These are phyloP conservation scores for Thecaphora frezii DNA, from an alignment of 1,284 basidiomycete genomes.

Conservation along the genomic window DNA sequence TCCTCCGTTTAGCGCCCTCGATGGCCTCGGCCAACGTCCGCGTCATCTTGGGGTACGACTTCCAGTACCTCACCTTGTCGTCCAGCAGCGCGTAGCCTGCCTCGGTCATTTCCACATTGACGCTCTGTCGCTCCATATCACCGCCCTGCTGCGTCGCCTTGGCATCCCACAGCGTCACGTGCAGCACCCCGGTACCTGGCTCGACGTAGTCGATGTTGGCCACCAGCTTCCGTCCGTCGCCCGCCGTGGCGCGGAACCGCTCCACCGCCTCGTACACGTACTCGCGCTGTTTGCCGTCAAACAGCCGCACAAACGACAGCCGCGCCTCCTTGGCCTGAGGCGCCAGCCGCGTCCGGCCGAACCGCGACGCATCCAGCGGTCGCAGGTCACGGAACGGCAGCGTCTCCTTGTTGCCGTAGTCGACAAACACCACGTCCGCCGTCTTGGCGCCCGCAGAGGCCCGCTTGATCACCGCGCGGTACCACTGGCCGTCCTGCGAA, in stretches of 20 bases:
- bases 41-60: slow-evolving; percentile 30
- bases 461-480: slow-evolving; percentile 44
- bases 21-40: slow-evolving; percentile 26
- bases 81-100: slow-evolving; percentile 48
- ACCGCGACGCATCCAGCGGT: slow-evolving; percentile 38
- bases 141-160: slow-evolving; percentile 24
- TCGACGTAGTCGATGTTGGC: slow-evolving; percentile 50
- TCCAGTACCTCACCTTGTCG: slow-evolving; percentile 40
- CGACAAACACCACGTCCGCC: slow-evolving; percentile 39
- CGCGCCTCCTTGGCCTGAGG: slow-evolving; percentile 41
- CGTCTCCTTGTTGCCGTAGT: slow-evolving; percentile 48
- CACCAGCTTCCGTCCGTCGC: slow-evolving; percentile 49
- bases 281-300: slow-evolving; percentile 40
- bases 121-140: slow-evolving; percentile 33
- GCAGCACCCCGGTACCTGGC: slow-evolving; percentile 20
- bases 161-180: slow-evolving; percentile 50
- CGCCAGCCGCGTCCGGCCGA: slow-evolving; percentile 34
- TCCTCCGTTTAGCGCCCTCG: slow-evolving; percentile 34
- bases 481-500: slow-evolving; percentile 57
- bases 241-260: slow-evolving; percentile 37
- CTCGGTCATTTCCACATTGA: slow-evolving; percentile 41
- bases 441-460: slow-evolving; percentile 29
- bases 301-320: slow-evolving; percentile 45
- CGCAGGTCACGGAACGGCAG: slow-evolving; percentile 36
- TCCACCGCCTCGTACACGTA: slow-evolving; percentile 49